Evolutionary conservation across 495 filamentous ascomycete species (phyloP), one percentile per base, ranked within the genome.

Genomic region (Talaromyces borbonicus): DNA sequence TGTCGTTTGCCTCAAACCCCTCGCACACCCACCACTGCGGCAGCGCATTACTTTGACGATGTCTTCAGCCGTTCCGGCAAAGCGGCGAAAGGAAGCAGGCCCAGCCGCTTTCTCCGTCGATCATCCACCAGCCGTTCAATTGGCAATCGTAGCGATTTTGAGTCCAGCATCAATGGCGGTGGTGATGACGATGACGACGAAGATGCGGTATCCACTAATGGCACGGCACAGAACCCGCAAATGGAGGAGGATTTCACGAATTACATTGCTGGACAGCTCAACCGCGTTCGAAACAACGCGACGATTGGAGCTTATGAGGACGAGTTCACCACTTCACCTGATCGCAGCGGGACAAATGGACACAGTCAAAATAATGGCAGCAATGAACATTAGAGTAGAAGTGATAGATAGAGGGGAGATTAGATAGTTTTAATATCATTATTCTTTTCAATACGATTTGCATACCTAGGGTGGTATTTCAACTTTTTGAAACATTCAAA

Each of bases 1-100:
- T 97, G 90, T 63, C 86, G 90, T 52, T 75, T 95, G 19, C 90
- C 90, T 0, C 87, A 95, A 58, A 97, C 90, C 0, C 90, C 90
- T 4, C 83, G 88, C 18, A 90, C 86, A 8, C 90, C 90, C 19
- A 76, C 80, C 8, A 75, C 78, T 1, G 86, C 84, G 27, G 89
- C 89, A 59, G 73, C 80, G 7, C 89, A 95, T 61, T 96, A 96
- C 67, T 97, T 97, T 56, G 90, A 97, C 54, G 90, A 97, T 51
- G 78, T 89, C 50, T 86, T 93, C 66, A 78, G 79, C 19, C 67
- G 61, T 23, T 56, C 59, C 16, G 48, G 53, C 4, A 63, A 72
- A 30, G 62, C 73, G 29, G 52, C 18, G 16, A 38, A 38, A 20
- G 35, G 35, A 5, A 59, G 47, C 53, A 64, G 25, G 54, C 54